Base-by-base conservation (phyloP, 2,329 filamentous ascomycete species). In the Hysterium pulicare region DNA sequence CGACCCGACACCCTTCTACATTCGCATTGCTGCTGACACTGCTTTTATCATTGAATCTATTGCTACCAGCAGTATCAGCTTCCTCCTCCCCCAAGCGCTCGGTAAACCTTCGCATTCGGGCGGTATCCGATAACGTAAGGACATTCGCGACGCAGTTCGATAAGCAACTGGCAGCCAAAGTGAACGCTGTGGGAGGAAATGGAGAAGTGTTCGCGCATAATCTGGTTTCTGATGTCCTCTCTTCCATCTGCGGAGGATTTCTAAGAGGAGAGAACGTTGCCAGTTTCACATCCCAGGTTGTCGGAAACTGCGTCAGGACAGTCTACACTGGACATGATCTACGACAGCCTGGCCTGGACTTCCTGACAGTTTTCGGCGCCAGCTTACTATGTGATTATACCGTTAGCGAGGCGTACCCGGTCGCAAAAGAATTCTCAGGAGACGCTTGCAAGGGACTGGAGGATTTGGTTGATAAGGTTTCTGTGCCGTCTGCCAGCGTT, bases 371-470 rank as follows among this genome's bases (percentile, higher is more conserved):
- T 1, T 54, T 55, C 40, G 53, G 53, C 15, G 51, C 49, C 4
- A 55, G 53, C 31, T 37, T 55, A 30, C 45, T 55, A 4, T 55
- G 53, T 33, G 46, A 54, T 23, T 54, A 54, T 33, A 41, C 45
- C 5, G 41, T 54, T 8, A 50, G 45, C 31, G 50, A 55, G 33
- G 50, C 51, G 4, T 55, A 44, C 36, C 53, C 53, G 13, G 45
- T 55, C 20, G 53, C 50, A 2, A 17, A 48, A 17, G 50, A 55
- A 19, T 51, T 55, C 28, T 38, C 44, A 17, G 28, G 42, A 11
- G 47, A 49, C 35, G 53, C 45, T 8, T 55, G 53, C 26, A 44
- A 54, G 35, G 51, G 47, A 8, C 37, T 55, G 9, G 33, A 54
- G 40, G 49, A 54, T 28, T 32, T 55, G 33, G 45, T 40, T 10